phyloP scores from a whole-genome alignment of 2,329 filamentous ascomycete species.

The Colletotrichum navitas region DNA sequence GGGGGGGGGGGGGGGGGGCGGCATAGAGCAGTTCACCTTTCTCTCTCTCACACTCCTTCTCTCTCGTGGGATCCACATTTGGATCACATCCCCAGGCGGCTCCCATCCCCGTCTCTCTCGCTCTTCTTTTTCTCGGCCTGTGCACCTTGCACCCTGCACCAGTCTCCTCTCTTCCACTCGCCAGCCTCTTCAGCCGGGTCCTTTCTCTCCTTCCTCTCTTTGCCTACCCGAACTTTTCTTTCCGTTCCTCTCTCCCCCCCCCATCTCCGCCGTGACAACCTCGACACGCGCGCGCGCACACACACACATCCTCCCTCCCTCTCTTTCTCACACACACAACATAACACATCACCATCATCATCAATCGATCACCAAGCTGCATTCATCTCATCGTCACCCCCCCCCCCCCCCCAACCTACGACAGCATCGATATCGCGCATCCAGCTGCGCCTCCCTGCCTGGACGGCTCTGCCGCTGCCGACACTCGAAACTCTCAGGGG shows the following conservation, averaged over 20 bases:
- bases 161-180: conserved; percentile 40
- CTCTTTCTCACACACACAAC: neutral
- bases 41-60: neutral
- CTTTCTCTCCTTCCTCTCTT: conserved; percentile 35
- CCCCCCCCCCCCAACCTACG: neutral
- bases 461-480: conserved; percentile 38
- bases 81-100: conserved; percentile 34
- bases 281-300: conserved; percentile 36
- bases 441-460: conserved; percentile 32
- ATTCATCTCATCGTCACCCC: conserved; percentile 14
- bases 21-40: conserved; percentile 37
- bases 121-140: conserved; percentile 20
- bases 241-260: conserved; percentile 28
- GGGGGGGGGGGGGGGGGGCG: conserved; percentile 17
- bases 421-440: conserved; percentile 18
- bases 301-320: neutral
- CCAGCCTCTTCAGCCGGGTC: conserved; percentile 39
- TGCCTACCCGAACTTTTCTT: conserved; percentile 35
- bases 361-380: conserved; percentile 14
- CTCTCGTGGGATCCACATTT: conserved; percentile 14
- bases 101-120: conserved; percentile 38
- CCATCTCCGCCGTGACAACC: conserved; percentile 38
- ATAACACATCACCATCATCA: conserved; percentile 31
- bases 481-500: conserved; percentile 21
- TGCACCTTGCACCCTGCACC: conserved; percentile 25